Conservation (phyloP, 2,329 filamentous ascomycete species). For the Emericellopsis cladophorae region DNA sequence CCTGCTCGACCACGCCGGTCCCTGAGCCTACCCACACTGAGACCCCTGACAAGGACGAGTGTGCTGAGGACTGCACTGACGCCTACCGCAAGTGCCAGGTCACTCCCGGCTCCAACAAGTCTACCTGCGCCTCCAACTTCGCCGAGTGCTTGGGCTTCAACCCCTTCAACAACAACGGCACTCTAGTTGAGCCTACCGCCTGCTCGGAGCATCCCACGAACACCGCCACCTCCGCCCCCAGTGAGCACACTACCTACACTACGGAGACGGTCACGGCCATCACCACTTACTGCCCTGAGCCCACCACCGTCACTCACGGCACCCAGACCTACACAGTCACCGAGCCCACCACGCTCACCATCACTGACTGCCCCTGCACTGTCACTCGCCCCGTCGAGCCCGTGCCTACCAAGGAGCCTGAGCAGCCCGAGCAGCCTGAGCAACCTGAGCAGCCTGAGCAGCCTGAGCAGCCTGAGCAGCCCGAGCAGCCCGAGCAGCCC, state of each 20-base stretch:
- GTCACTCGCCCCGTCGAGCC: constrained; percentile 44
- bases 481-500: constrained; percentile 13
- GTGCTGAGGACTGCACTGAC: constrained; percentile 7
- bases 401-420: constrained; percentile 26
- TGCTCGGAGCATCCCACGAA: no score
- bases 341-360: constrained; percentile 54
- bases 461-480: constrained; percentile 26
- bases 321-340: constrained; percentile 58
- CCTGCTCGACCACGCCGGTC: background rate
- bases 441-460: constrained; percentile 20
- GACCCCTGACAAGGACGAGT: constrained; percentile 2
- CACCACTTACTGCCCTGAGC: constrained; percentile 60
- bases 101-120: constrained; percentile 8
- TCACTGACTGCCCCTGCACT: constrained; percentile 62
- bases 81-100: constrained; percentile 8
- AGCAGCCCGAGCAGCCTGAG: constrained; percentile 21
- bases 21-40: background rate
- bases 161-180: constrained; percentile 7
- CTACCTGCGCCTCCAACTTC: constrained; percentile 10
- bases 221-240: no score
- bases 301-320: constrained; percentile 52
- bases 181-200: constrained; percentile 18
- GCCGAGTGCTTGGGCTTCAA: constrained; percentile 12
- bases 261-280: constrained; percentile 54
- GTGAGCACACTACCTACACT: constrained; percentile 41